Evolutionary conservation across 2,329 filamentous ascomycete genomes (phyloP).

Genomic region (Colletotrichum karsti): DNA sequence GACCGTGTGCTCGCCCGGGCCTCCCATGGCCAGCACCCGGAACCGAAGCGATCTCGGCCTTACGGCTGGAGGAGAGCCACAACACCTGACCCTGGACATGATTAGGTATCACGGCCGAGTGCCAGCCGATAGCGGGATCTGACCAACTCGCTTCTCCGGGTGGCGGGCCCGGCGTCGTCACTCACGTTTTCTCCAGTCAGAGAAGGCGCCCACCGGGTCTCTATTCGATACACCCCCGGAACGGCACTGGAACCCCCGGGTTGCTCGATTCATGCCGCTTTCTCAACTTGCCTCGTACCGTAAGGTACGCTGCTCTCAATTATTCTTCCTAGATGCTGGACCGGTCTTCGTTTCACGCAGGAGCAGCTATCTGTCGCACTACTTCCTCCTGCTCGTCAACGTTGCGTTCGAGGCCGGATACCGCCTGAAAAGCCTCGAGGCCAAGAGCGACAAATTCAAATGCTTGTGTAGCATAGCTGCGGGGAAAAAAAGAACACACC

Average conservation of each 20-base stretch:
- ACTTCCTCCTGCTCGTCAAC: neutral
- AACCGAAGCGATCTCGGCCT: neutral
- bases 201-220: neutral
- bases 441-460: neutral
- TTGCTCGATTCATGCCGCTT: neutral
- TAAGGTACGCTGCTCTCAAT: neutral
- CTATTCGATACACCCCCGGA: neutral
- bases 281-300: neutral
- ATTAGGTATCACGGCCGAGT: neutral
- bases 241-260: neutral
- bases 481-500: slow-evolving; percentile 5
- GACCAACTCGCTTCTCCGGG: neutral
- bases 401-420: slow-evolving; percentile 1
- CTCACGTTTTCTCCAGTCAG: neutral
- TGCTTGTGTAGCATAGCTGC: slow-evolving; percentile 19
- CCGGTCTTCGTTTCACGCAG: neutral
- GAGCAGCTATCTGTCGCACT: neutral
- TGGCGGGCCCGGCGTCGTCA: neutral
- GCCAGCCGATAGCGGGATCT: neutral
- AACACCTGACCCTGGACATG: neutral
- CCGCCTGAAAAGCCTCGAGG: neutral
- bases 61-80: neutral
- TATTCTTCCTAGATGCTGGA: neutral
- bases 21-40: neutral
- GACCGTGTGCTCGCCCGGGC: neutral